Base-by-base conservation (phyloP, 2,329 filamentous ascomycete species). In the Scedosporium boydii region DNA sequence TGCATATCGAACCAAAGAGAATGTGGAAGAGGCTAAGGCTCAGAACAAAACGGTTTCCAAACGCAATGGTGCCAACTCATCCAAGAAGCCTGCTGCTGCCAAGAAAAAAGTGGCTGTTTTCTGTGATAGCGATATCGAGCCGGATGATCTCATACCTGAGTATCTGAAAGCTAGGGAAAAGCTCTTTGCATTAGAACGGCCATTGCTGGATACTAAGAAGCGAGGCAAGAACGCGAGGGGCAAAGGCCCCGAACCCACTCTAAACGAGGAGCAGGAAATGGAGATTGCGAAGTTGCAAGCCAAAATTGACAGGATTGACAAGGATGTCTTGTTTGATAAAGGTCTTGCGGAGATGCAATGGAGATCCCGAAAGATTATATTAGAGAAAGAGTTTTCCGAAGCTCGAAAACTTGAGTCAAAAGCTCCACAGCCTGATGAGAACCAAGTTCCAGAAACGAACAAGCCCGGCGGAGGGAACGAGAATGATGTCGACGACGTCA, bases 231-330 rank as follows among this genome's bases (percentile, higher is more conserved):
- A 76, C 69, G 66, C 65, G 42, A 65, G 71, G 65, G 44, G 66
- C 65, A 63, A 65, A 67, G 61, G 63, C 64, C 63, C 65, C 34
- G 67, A 68, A 9, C 66, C 69, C 26, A 48, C 3, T 63, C 63
- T 6, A 69, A 41, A 53, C 23, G 62, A 74, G 1, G 67, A 69
- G 9, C 73, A 77, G 29, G 72, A 74, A 16, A 72, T 82, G 23
- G 82, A 84, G 64, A 77, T 86, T 53, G 81, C 82, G 9, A 90
- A 87, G 67, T 74, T 96, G 2, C 80, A 88, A 48, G 85, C 87
- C 16, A 96, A 93, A 70, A 76, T 97, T 46, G 82, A 86, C 44
- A 84, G 83, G 64, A 90, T 97, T 51, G 88, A 95, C 69, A 88
- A 85, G 27, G 90, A 93, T 70, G 79, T 91, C 16, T 76, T 93